Conservation (phyloP, 148 eudicot species). For the Camellia japonica region DNA sequence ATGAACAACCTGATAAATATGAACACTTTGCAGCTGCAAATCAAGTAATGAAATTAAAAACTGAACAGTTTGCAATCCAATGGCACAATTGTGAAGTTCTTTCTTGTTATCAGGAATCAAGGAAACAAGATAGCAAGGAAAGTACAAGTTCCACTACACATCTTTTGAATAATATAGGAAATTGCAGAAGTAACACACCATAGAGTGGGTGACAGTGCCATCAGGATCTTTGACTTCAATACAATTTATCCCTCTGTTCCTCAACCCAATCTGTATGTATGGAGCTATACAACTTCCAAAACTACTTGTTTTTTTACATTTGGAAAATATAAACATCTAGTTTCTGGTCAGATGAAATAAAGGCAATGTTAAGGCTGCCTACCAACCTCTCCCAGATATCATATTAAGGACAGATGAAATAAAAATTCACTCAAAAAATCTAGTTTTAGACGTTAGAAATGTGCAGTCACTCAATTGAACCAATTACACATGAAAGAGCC, state of each 20-base stretch:
- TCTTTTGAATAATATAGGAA: neutral
- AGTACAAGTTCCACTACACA: neutral
- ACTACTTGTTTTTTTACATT: neutral
- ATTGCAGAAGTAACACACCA: neutral
- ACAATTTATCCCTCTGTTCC: neutral
- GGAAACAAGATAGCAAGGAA: neutral
- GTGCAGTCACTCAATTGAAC: neutral
- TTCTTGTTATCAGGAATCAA: neutral
- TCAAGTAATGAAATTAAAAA: neutral
- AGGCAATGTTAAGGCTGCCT: neutral
- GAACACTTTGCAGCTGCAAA: neutral
- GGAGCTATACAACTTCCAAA: neutral
- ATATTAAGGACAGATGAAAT: neutral
- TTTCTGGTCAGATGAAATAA: too few species aligned
- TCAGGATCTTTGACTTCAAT: neutral
- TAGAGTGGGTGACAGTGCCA: neutral
- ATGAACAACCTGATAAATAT: constrained; percentile 3
- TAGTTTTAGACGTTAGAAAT: neutral
- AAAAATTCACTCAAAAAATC: neutral
- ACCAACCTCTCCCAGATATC: neutral
- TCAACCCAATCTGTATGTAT: neutral
- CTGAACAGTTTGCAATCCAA: neutral
- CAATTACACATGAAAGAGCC: neutral
- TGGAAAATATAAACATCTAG: too few species aligned
- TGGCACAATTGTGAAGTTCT: neutral